These are phyloP conservation scores for Trichothecium sympodiale DNA, from an alignment of 2,329 filamentous ascomycete genomes.

Conservation along the genomic window DNA sequence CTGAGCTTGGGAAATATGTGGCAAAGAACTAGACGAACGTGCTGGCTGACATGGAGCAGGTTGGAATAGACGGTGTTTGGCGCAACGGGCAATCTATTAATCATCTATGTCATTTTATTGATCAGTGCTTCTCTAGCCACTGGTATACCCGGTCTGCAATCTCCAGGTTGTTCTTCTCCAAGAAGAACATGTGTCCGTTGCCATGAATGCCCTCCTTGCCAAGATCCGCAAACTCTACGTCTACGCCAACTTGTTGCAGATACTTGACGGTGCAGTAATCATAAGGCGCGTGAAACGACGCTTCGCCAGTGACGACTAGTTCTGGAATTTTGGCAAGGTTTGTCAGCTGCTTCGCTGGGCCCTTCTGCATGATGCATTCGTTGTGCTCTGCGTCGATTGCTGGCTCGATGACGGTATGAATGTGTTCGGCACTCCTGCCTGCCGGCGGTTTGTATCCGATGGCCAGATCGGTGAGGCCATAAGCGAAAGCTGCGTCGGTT, in stretches of 20 bases:
- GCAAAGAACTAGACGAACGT: too few relatives aligned
- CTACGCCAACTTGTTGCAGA: slow-evolving; percentile 33
- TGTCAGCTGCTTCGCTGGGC: slow-evolving; percentile 23
- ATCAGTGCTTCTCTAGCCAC: slow-evolving; percentile 9
- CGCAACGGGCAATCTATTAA: too few relatives aligned
- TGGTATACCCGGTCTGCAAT: slow-evolving; percentile 10
- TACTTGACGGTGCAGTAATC: slow-evolving; percentile 42
- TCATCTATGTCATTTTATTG: too few relatives aligned
- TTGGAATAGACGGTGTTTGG: too few relatives aligned
- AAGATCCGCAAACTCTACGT: slow-evolving; percentile 31
- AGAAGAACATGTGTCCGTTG: slow-evolving; percentile 38
- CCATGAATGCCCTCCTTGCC: slow-evolving; percentile 32
- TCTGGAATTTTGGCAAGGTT: slow-evolving; percentile 34
- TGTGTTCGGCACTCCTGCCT: slow-evolving; percentile 5
- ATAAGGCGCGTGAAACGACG: slow-evolving; percentile 38
- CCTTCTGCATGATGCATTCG: slow-evolving; percentile 17
- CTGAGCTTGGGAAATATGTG: too few relatives aligned
- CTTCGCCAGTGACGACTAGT: slow-evolving; percentile 34
- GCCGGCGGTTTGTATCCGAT: slow-evolving; percentile 17
- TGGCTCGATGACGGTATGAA: slow-evolving; percentile 12
- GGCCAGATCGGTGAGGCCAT: slow-evolving; percentile 16
- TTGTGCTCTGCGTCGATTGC: slow-evolving; percentile 13
- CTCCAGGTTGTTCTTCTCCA: slow-evolving; percentile 29
- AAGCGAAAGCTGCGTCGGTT: slow-evolving; percentile 10
- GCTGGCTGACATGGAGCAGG: too few relatives aligned